Evolutionary conservation across 2,329 filamentous ascomycete genomes (phyloP), one percentile per base, ranked within the genome.

Genomic region (Diaporthe citri): DNA sequence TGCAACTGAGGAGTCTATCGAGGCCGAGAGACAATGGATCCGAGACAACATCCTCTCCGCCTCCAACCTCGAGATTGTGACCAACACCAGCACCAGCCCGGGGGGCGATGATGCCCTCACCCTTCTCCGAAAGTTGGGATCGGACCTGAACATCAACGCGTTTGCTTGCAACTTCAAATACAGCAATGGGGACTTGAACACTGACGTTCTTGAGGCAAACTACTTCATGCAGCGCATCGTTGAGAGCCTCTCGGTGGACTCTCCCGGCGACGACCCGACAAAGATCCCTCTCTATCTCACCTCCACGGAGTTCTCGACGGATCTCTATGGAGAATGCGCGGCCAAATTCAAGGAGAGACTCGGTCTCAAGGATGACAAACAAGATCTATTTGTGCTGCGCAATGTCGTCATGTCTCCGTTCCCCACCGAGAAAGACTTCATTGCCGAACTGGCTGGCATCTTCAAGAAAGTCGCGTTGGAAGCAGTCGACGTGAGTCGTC

Each of bases 361-460:
- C 31, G 83, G 83, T 0, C 79, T 87, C 0, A 72, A 80, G 0
- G 72, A 76, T 7, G 82, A 80, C 25, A 62, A 79, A 0, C 80
- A 84, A 15, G 83, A 85, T 62, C 78, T 88, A 2, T 84, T 87
- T 76, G 86, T 87, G 1, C 67, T 88, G 12, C 82, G 85, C 12
- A 88, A 88, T 36, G 87, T 88, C 0, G 84, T 87, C 46, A 88
- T 88, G 86, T 85, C 83, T 7, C 85, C 86, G 0, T 87, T 84
- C 59, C 84, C 85, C 0, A 84, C 84, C 2, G 82, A 84, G 22
- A 79, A 79, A 1, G 81, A 83, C 56, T 87, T 87, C 75, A 82
- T 86, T 51, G 79, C 79, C 17, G 80, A 82, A 2, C 71, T 88
- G 12, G 84, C 83, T 12, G 57, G 74, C 0, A 80, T 80, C 25